Percentiles rank a stretch among this genome's conserved stretches.
These are phyloP conservation scores for Cercospora brassicicola DNA, from an alignment of 2,329 filamentous ascomycete genomes.

Conservation along the genomic window DNA sequence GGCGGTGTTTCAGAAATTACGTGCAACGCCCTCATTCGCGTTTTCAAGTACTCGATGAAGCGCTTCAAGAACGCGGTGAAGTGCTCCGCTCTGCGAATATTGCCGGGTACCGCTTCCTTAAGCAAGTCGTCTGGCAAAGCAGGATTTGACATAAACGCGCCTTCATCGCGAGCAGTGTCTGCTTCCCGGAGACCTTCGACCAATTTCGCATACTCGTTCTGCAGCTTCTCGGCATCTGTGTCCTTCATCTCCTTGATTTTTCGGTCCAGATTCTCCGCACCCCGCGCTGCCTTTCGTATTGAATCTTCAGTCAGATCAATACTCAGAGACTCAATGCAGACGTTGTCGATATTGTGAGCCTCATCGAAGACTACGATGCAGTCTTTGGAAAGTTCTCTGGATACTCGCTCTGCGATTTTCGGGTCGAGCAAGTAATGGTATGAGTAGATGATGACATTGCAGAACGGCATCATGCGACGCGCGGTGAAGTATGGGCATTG, in stretches of 20 bases:
- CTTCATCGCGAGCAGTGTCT: constrained; percentile 86
- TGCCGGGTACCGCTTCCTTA: constrained; percentile 93
- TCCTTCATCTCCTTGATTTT: constrained; percentile 93
- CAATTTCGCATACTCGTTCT: constrained; percentile 92
- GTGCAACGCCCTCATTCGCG: constrained; percentile 95
- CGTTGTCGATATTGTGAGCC: constrained; percentile 98
- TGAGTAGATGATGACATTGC: constrained; percentile 99
- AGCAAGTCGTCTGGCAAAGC: constrained; percentile 89
- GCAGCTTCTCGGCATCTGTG: constrained; percentile 90
- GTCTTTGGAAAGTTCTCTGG: constrained; percentile 93
- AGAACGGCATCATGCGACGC: constrained; percentile 97
- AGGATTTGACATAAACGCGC: constrained; percentile 96
- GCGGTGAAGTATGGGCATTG: constrained; percentile 98
- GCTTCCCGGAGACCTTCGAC: constrained; percentile 87
- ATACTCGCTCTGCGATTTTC: constrained; percentile 94
- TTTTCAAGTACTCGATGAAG: constrained; percentile 94
- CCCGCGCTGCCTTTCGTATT: constrained; percentile 81
- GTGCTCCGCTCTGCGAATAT: constrained; percentile 92
- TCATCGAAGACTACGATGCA: constrained; percentile 99
- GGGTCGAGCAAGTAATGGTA: constrained; percentile 98
- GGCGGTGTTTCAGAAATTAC: constrained; percentile 96
- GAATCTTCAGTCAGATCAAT: constrained; percentile 97
- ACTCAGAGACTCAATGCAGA: constrained; percentile 95
- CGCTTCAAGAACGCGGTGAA: constrained; percentile 92
- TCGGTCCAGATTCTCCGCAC: constrained; percentile 84